These are phyloP conservation scores for Sporobolomyces phaffii DNA, from an alignment of 768 basidiomycete genomes.

Conservation along the genomic window DNA sequence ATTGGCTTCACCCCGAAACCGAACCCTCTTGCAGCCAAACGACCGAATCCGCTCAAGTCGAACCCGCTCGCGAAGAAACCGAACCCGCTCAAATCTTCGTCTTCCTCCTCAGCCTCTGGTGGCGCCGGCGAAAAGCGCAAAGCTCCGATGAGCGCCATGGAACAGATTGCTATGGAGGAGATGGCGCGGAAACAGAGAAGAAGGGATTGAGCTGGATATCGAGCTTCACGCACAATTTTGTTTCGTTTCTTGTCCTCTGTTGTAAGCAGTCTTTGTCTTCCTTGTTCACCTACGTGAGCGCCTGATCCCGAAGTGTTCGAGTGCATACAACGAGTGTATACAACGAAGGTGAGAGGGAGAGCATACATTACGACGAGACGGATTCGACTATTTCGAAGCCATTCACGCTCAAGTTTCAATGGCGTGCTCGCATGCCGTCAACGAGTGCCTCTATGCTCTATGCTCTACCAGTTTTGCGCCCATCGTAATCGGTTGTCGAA, in stretches of 20 bases:
- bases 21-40: slow-evolving; percentile 48
- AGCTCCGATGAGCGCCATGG: slow-evolving; percentile 69
- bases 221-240: neutral
- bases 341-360: neutral
- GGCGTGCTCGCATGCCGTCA: no score
- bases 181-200: slow-evolving; percentile 78
- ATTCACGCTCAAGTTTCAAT: no score
- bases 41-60: slow-evolving; percentile 55
- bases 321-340: neutral
- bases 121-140: slow-evolving; percentile 39
- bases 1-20: slow-evolving; percentile 40
- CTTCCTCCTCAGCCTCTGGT: slow-evolving; percentile 42
- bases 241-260: neutral
- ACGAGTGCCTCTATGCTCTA: neutral
- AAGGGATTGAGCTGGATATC: neutral
- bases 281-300: no score
- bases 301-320: no score
- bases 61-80: slow-evolving; percentile 46
- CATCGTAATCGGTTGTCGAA: neutral
- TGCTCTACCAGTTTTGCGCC: neutral
- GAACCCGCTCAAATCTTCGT: slow-evolving; percentile 55
- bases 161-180: slow-evolving; percentile 70
- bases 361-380: neutral
- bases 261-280: neutral
- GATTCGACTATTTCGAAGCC: no score